Evolutionary conservation across 129 eudicot genomes (phyloP), one percentile per base, ranked within the genome.

Genomic region (Escallonia herrerae): DNA sequence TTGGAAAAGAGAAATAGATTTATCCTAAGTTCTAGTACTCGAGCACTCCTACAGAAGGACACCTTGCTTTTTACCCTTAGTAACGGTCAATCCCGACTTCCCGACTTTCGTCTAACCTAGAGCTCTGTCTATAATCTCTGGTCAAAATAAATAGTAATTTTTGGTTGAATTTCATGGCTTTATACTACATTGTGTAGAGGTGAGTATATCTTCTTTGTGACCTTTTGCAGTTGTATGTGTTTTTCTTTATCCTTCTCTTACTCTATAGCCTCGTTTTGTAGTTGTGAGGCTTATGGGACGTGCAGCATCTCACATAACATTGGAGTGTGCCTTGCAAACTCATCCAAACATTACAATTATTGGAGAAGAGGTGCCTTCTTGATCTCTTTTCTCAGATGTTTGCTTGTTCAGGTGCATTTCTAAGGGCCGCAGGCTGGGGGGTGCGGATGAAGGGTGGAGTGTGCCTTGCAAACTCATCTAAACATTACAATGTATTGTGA

Each of bases 241-340:
- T 53, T 3, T 37, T n/a, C 58, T 53, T 53, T 3, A 13, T 38
- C 42, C 43, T 33, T 67, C 55, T 59, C 63, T 64, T 42, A 63
- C 55, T 59, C 63, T 64, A 47, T 15, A 3, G 8, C 13, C 52
- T 70, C 49, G 8, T 44, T 64, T 51, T 77, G 66, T 78, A 94
- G 99, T 94, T 84, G 97, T 89, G 50, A 80, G 99, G 74, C 86
- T 94, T 75, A 94, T 94, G 99, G 99, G 99, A 0, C 95, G 99
- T 70, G 97, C 99, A 66, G 97, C 99, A 57, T 94, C 99, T 45
- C 49, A 45, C 49, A 45, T 45, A 45, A 45, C 49, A 45, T 5
- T 5, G 6, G 49, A 45, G 49, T 45, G 49, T 45, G 49, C 49
- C 9, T 45, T 45, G 49, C 9, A 45, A 45, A 45, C 49, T 45